Conservation (phyloP, 225 moss, liverwort and hornwort species). For the Rhytidiadelphus loreus region DNA sequence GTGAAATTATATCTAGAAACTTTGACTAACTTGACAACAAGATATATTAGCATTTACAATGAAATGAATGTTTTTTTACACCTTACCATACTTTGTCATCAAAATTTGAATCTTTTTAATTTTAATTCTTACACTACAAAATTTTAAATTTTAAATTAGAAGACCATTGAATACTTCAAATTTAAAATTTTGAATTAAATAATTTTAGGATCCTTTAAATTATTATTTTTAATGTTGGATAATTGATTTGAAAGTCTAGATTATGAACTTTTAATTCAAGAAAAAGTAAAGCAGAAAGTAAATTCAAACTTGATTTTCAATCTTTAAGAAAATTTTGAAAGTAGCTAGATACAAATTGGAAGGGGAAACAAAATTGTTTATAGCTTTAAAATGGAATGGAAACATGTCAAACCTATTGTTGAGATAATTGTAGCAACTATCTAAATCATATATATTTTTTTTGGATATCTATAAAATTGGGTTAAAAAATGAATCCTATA, state of each 20-base stretch:
- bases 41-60: neutral
- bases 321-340: neutral
- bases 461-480: neutral
- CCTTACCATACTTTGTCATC: too few species aligned
- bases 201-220: neutral
- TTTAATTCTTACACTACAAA: neutral
- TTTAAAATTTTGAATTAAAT: neutral
- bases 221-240: too few species aligned
- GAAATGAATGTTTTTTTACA: neutral
- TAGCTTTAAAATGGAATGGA: neutral
- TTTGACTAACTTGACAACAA: neutral
- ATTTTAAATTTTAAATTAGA: too few species aligned
- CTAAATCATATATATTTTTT: too few species aligned
- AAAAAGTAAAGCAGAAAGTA: neutral
- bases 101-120: too few species aligned
- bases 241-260: neutral
- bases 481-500: neutral
- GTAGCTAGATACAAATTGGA: neutral
- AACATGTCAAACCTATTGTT: neutral
- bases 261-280: neutral
- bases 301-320: neutral
- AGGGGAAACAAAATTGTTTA: neutral
- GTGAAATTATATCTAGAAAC: neutral
- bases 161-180: too few species aligned
- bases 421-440: neutral